Evolutionary conservation across 331 rosid species (phyloP), one percentile per base, ranked within the genome.

Genomic region (Malus hybrid): DNA sequence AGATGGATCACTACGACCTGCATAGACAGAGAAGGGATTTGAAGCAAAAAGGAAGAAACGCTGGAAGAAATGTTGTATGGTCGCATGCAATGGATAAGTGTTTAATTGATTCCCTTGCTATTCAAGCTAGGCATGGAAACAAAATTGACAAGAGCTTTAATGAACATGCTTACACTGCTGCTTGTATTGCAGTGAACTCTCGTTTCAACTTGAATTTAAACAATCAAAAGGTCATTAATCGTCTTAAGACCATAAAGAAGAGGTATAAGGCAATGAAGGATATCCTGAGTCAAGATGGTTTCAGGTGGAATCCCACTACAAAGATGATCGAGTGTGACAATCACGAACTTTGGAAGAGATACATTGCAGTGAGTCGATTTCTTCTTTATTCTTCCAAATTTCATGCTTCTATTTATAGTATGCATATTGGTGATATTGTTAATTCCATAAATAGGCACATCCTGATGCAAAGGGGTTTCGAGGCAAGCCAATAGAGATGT

Each of bases 51-150:
- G 95, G 95, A 79, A 89, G 91, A 84, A 91, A 91, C 75, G 95
- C 89, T 77, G 95, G 97, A 79, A 89, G 91, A 84, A 91, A 91
- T 78, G 95, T 91, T 77, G 93, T 91, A 61, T 91, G 97, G 97
- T 91, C 97, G 77, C 75, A 75, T 79, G 90, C 89, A 71, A 91
- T 91, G 93, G 97, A 89, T 77, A 91, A 83, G 86, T 91, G 94
- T 72, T 87, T 91, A 30, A 89, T 86, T 72, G 91, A 89, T 84
- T 77, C 91, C 72, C 90, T 91, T 80, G 87, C 92, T 22, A 68
- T 89, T 84, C 94, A 91, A 79, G 97, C 94, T 50, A 89, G 72
- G 80, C 79, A 76, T 15, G 94, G 97, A 79, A 91, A 91, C 80
- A 91, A 85, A 86, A 83, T 91, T 33, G 94, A 89, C 60, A 91